phyloP scores from a whole-genome alignment of 345 rosid genomes.

The Camelina laxa region DNA sequence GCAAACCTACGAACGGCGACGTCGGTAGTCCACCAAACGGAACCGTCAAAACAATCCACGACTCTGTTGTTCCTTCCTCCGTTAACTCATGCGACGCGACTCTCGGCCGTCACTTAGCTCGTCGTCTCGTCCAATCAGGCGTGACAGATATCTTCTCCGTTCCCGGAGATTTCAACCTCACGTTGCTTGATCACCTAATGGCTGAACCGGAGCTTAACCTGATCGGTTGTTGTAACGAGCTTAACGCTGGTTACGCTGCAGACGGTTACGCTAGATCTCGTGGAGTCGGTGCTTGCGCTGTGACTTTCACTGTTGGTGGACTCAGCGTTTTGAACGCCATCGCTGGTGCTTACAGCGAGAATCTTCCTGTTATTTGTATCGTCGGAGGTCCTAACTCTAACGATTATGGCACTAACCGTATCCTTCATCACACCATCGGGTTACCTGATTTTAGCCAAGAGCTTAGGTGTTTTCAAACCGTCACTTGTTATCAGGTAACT shows the following conservation, averaged over 20 bases:
- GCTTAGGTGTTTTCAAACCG: slow-evolving; percentile 56
- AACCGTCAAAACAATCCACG: slow-evolving; percentile 3
- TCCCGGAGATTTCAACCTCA: slow-evolving; percentile 67
- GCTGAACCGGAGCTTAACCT: slow-evolving; percentile 57
- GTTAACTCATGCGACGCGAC: slow-evolving; percentile 32
- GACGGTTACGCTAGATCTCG: slow-evolving; percentile 64
- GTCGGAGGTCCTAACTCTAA: slow-evolving; percentile 91
- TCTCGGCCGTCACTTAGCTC: slow-evolving; percentile 61
- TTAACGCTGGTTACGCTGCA: slow-evolving; percentile 67
- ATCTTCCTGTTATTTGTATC: slow-evolving; percentile 75
- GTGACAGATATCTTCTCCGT: slow-evolving; percentile 62
- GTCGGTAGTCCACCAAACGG: slow-evolving; percentile 14
- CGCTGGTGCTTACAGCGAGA: slow-evolving; percentile 85
- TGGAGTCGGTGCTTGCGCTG: slow-evolving; percentile 69
- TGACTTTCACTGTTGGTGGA: slow-evolving; percentile 63
- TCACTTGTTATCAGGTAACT: slow-evolving; percentile 48
- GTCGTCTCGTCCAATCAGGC: slow-evolving; percentile 59
- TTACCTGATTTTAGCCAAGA: slow-evolving; percentile 62
- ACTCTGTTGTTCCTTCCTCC: slow-evolving; percentile 7
- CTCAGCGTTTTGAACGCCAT: slow-evolving; percentile 59
- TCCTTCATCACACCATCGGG: slow-evolving; percentile 68
- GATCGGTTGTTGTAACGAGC: slow-evolving; percentile 71
- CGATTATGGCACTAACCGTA: slow-evolving; percentile 80
- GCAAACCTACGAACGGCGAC: neutral
- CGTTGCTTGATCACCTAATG: slow-evolving; percentile 62